Base-by-base conservation (phyloP, 1,284 basidiomycete genomes). In the Moniliella sp. region DNA sequence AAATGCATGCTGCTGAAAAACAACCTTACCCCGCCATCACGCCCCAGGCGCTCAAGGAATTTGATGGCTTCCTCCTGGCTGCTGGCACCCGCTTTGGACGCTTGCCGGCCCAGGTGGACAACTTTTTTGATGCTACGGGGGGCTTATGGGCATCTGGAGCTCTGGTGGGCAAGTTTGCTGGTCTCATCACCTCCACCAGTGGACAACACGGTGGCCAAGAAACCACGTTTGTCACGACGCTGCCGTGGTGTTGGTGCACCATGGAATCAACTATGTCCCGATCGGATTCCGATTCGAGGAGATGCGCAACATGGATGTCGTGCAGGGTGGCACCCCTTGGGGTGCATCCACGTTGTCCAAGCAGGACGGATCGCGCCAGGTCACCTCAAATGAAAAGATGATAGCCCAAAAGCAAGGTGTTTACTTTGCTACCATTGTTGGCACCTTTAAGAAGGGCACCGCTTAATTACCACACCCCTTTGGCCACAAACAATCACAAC, bases 141-240 rank as follows among this genome's bases (percentile, higher is more conserved):
- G 61, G 62, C 27, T 62, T 67, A 26, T 93, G 83, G 83, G 68
- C 65, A 8, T 42, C 54, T 5, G 78, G 78, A 32, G 69, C 66
- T 0, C 71, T 91, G 31, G 62, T 69, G 31, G 80, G 78, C 51
- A 93, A 91, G 66, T 78, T 66, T 32, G 81, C 69, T 4, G 67
- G 70, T 32, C 62, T 74, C 33, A 79, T 81, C 62, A 68, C 76
- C 25, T 42, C 33, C 10, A 47, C 74, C 1, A 72, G 67, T 13
- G 64, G 65, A 25, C 69, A 66, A 17, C 76, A 51, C 38, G 48
- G 48, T 9, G 48, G 48, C 32, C 34, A 34, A 23, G 48, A 51
- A 30, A 48, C 49, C 14, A 52, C 49, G 2, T 39, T 42, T 27
- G 39, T 52, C 18, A 50, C 49, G 18, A 52, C 47, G 11, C 32